These are phyloP conservation scores for Pistacia atlantica DNA, from an alignment of 345 rosid species.

Conservation along the genomic window DNA sequence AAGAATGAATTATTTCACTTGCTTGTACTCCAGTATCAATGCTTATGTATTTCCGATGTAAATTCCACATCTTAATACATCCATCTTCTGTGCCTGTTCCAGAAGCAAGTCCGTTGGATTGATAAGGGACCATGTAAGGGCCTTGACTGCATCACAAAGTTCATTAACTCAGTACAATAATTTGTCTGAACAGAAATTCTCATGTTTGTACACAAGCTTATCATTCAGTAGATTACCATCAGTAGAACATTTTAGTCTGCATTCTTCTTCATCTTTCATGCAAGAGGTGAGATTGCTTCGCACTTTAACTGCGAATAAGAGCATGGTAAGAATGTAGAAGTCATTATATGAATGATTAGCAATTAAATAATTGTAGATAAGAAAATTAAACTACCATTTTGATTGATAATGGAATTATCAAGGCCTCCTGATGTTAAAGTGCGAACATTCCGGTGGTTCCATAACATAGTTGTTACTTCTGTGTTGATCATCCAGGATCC, in stretches of 20 bases:
- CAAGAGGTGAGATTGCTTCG: conserved; percentile 26
- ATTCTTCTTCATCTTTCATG: conserved; percentile 38
- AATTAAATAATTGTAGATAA: background rate
- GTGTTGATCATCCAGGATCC: conserved; percentile 39
- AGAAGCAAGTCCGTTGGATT: conserved; percentile 46
- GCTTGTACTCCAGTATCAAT: conserved; percentile 49
- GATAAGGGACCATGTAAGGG: conserved; percentile 65
- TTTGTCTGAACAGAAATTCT: conserved; percentile 42
- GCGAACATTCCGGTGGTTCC: conserved; percentile 47
- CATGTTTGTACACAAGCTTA: conserved; percentile 45
- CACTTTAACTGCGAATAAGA: conserved; percentile 36
- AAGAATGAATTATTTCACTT: too few relatives aligned
- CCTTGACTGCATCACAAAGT: conserved; percentile 54
- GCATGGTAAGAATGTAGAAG: background rate
- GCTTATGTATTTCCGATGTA: conserved; percentile 35
- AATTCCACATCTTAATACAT: conserved; percentile 46
- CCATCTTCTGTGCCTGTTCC: conserved; percentile 53
- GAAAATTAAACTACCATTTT: conserved; percentile 37
- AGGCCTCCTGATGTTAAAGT: conserved; percentile 47
- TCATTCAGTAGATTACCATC: conserved; percentile 44
- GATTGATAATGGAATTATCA: conserved; percentile 46
- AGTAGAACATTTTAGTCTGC: conserved; percentile 48
- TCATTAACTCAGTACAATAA: conserved; percentile 37
- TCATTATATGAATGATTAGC: background rate
- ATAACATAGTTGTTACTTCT: conserved; percentile 34